Evolutionary conservation across 129 eudicot species (phyloP).

Genomic region (Solidago caesia): DNA sequence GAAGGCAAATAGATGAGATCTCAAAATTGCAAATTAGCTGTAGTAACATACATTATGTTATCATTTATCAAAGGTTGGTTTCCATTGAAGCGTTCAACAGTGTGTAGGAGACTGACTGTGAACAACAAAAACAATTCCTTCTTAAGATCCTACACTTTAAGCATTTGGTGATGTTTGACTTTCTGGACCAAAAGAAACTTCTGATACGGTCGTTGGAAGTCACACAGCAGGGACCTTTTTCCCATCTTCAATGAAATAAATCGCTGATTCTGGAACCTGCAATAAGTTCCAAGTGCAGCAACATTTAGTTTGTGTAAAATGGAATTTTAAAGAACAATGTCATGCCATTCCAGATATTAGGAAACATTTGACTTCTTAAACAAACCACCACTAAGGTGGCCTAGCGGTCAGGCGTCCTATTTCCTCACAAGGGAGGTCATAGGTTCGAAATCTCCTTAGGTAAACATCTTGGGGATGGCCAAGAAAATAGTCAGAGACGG

Average conservation of each 20-base stretch:
- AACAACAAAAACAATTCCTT: slow-evolving; percentile 20
- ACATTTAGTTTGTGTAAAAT: neutral
- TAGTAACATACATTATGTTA: neutral
- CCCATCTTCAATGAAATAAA: slow-evolving; percentile 93
- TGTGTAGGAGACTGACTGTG: neutral
- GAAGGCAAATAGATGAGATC: neutral
- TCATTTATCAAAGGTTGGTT: slow-evolving; percentile 10
- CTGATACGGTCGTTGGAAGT: slow-evolving; percentile 17
- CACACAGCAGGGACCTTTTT: slow-evolving; percentile 85
- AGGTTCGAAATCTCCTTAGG: too few species aligned
- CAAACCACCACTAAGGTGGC: too few species aligned
- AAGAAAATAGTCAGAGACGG: too few species aligned
- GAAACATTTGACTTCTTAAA: too few species aligned
- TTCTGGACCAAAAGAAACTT: neutral
- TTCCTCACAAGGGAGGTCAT: too few species aligned
- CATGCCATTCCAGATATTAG: too few species aligned
- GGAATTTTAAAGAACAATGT: too few species aligned
- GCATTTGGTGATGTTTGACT: neutral
- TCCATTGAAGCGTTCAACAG: slow-evolving; percentile 9
- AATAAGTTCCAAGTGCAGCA: slow-evolving; percentile 16
- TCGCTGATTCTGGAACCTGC: slow-evolving; percentile 90
- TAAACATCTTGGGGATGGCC: too few species aligned
- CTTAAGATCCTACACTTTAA: slow-evolving; percentile 11
- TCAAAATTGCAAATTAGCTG: neutral
- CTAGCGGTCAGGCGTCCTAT: too few species aligned